Evolutionary conservation across 2,329 filamentous ascomycete genomes (phyloP), one percentile per base, ranked within the genome.

Genomic region (Colletotrichum cuscutae): DNA sequence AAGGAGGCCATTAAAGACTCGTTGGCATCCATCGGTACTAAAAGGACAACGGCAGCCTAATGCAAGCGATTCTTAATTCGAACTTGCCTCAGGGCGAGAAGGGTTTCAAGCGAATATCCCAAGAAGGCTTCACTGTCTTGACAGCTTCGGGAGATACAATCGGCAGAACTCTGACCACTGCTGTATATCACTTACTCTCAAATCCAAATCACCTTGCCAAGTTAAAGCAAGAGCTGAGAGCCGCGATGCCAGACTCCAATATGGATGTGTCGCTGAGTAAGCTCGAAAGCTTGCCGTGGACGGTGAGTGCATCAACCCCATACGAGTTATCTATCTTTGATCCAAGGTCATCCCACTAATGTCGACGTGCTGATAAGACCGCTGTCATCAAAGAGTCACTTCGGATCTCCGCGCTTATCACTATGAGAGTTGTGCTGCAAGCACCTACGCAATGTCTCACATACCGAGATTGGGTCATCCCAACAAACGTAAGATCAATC

Each of bases 91-190:
- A 75, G 1, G 1, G 32, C 11, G 32, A 35, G 32, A 35, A 35
- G 32, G 32, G 32, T 4, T 35, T 0, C 32, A 35, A 28, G 75
- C 4, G 84, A 84, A 74, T 85, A 6, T 74, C 74, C 7, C 75
- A 80, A 9, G 84, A 86, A 24, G 79, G 77, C n/a, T 54, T 76
- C 19, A 73, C 77, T 1, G 57, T 83, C 1, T 76, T 81, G 12
- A 77, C 76, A 1, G 84, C 83, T 3, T 84, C 82, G 3, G 82
- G 80, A 12, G 79, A 83, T 52, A 86, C 83, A 0, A 81, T 79
- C 0, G 78, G 78, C 12, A 79, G 78, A 75, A 76, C 79, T 0
- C 76, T 86, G 22, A 74, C 79, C 3, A 72, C 82, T 6, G 75
- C 80, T 8, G 77, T 80, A 8, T 85, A 79, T 75, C 72, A 83